Evolutionary conservation across 768 basidiomycete genomes (phyloP), one percentile per base, ranked within the genome.

Genomic region (Hemileccinum impolitum): DNA sequence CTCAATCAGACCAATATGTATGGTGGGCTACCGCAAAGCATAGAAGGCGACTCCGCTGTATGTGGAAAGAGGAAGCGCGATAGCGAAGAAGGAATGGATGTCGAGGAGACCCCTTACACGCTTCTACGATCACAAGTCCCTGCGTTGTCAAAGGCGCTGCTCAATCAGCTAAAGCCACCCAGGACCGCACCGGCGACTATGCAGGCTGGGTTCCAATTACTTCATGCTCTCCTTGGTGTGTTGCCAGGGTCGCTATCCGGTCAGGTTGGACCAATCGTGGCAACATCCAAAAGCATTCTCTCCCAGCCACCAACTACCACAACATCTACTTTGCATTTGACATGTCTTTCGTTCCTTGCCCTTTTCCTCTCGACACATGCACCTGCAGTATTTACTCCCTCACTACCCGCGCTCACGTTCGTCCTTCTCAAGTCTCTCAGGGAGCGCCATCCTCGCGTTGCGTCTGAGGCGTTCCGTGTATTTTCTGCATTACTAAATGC

Each of bases 361-460:
- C 73, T 85, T 2, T 91, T 94, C 71, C 90, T 98, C 69, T 77
- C 83, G 5, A 75, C 76, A 59, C 85, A 4, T 79, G 64, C 80
- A 43, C 74, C 84, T 0, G 64, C 78, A 4, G 74, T 79, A 1
- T 94, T 85, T 62, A 64, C 72, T 1, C 59, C 71, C 19, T 77
- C 80, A 11, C 75, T 97, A n/a, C 70, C 82, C 1, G 72, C 72
- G 14, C 72, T 98, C 32, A 85, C 85, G 0, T 83, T 88, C 1
- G 80, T 84, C 13, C 78, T 98, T 34, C 78, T 94, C 36, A 81
- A 80, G 47, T 81, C 85, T 10, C 73, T 90, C 40, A 71, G 72
- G 17, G 94, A 98, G 66, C 84, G 86, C 56, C 90, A 94, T 62
- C 94, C 94, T 31, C 85, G 92, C 51, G 80, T 97, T 51, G 86